Evolutionary conservation across 768 basidiomycete genomes (phyloP).

Genomic region (Mycena capillaripes): DNA sequence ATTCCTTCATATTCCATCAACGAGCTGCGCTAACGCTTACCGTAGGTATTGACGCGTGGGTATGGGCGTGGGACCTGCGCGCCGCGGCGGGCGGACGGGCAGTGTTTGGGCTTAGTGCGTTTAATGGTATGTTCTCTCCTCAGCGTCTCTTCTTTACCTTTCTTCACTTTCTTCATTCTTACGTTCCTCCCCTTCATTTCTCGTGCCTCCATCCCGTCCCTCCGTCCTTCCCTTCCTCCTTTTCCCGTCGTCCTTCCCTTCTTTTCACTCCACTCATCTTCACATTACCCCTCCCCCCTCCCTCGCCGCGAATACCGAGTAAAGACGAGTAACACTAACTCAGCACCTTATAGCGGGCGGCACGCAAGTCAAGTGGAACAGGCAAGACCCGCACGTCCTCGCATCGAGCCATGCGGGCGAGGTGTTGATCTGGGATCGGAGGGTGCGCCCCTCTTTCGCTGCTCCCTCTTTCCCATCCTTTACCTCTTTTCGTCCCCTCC

Average conservation of each 20-base stretch:
- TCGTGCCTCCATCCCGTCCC: neutral
- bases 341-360: constrained; percentile 69
- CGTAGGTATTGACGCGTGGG: constrained; percentile 89
- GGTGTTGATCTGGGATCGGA: constrained; percentile 94
- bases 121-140: constrained; percentile 59
- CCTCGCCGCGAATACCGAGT: no score
- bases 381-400: constrained; percentile 86
- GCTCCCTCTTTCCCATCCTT: neutral
- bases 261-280: neutral
- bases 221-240: neutral
- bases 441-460: constrained; percentile 63
- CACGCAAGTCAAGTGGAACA: constrained; percentile 98
- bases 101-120: constrained; percentile 77
- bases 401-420: constrained; percentile 92
- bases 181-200: neutral
- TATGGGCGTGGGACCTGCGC: constrained; percentile 95
- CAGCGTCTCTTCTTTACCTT: neutral
- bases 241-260: neutral
- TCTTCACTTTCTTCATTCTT: neutral
- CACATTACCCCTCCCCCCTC: no score
- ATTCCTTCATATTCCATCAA: no score
- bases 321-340: neutral
- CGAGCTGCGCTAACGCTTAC: neutral
- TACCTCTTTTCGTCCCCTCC: no score
- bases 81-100: constrained; percentile 70